Evolutionary conservation across 2,329 filamentous ascomycete genomes (phyloP), one percentile per base, ranked within the genome.

Genomic region (Lachnellula subtilissima): DNA sequence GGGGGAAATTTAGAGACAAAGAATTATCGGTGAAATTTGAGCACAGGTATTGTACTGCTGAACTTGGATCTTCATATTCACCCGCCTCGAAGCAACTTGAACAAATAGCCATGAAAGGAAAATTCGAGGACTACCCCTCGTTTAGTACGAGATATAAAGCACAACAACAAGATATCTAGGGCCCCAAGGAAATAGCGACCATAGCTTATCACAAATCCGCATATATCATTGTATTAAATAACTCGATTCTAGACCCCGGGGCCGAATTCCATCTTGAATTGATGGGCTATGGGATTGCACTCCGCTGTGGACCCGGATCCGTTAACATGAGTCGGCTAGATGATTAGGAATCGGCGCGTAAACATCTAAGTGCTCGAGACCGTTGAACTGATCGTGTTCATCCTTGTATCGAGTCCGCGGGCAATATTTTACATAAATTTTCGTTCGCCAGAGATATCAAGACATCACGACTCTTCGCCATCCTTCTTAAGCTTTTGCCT

Each of bases 401-500:
- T 6, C 19, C 12, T 5, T 5, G 22, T 14, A 23, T 23, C 11
- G 12, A 14, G 9, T 14, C 42, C 4, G 19, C 42, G 22, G 22
- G 42, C 22, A 45, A 45, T 45, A 45, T 45, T 7, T 35, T 17
- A 43, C 8, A 12, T n/a, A 32, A 45, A 12, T 17, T 6, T 22
- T 19, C 19, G 15, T 45, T 17, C 11, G 22, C 17, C 15, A 23
- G 42, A 23, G 42, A 45, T 19, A 19, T 22, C n/a, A 15, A 50
- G 28, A 48, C 32, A 23, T 50, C 48, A 53, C 17, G 55, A 52
- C 54, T 50, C 52, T 14, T 51, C 48, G 7, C 19, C n/a, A 8
- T 14, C 19, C 42, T 55, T 57, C n/a, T 40, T 45, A 45, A 45
- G 56, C 53, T 37, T 58, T 57, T 5, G 35, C 53, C 39, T 59